phyloP scores from a whole-genome alignment of 2,329 filamentous ascomycete genomes.

The Claviceps fusiformis region DNA sequence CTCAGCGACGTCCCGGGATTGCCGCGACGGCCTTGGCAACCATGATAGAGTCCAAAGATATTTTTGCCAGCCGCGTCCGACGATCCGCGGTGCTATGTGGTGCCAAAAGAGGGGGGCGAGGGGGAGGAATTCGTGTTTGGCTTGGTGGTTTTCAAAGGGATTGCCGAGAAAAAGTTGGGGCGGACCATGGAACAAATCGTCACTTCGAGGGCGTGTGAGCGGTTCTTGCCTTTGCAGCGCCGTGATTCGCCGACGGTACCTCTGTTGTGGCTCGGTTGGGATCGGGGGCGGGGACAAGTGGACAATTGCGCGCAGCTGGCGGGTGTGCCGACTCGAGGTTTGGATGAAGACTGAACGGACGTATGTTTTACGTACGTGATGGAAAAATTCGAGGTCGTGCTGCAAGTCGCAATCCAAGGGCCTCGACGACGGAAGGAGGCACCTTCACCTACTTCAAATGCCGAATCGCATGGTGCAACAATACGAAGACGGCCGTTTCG shows the following conservation, averaged over 20 bases:
- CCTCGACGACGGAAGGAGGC: too few species aligned
- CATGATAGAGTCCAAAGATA: not conserved
- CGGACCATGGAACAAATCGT: not conserved
- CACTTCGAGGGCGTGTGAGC: constrained; percentile 1
- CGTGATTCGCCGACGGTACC: constrained; percentile 10
- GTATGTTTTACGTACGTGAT: too few species aligned
- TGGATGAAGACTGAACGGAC: not conserved
- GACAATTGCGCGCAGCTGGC: not conserved
- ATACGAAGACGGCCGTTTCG: not conserved
- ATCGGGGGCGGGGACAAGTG: not conserved
- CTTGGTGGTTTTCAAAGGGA: not conserved
- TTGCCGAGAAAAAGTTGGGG: constrained; percentile 2
- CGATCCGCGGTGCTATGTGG: not conserved
- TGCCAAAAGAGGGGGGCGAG: not conserved
- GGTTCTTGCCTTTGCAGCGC: constrained; percentile 4
- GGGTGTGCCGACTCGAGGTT: not conserved
- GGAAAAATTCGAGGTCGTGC: too few species aligned
- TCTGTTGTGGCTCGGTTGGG: constrained; percentile 5
- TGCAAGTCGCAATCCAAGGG: not conserved
- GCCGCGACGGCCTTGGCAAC: not conserved
- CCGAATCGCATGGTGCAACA: not conserved
- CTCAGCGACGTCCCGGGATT: constrained; percentile 4
- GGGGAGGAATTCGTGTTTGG: too few species aligned
- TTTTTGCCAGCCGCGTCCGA: not conserved
- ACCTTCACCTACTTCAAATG: too few species aligned